These are phyloP conservation scores for Aspergillus ibericus DNA, from an alignment of 2,329 filamentous ascomycete genomes.

Conservation along the genomic window DNA sequence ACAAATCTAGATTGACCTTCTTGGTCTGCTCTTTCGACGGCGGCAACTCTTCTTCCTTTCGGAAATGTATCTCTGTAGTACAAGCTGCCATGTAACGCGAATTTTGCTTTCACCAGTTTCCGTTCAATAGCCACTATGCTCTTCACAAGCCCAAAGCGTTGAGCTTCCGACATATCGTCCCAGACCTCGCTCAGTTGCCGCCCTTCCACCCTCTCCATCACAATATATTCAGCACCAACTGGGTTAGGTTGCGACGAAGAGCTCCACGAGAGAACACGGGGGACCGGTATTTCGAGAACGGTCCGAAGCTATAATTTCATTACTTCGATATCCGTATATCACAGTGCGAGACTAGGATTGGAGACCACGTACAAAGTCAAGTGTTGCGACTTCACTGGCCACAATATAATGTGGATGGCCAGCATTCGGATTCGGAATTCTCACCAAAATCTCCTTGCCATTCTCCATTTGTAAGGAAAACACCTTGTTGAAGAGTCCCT, in stretches of 20 bases:
- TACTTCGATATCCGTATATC: too few relatives aligned
- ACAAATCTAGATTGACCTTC: slow-evolving; percentile 12
- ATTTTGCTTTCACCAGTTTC: slow-evolving; percentile 12
- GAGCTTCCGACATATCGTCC: slow-evolving; percentile 16
- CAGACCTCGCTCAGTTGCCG: slow-evolving; percentile 18
- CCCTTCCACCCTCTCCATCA: slow-evolving; percentile 23
- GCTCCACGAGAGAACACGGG: slow-evolving; percentile 20
- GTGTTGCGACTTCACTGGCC: slow-evolving; percentile 25
- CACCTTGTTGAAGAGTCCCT: slow-evolving; percentile 24
- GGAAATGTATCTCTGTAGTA: slow-evolving; percentile 16
- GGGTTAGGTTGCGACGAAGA: slow-evolving; percentile 10
- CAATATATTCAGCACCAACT: slow-evolving; percentile 24
- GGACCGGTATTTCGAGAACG: slow-evolving; percentile 20
- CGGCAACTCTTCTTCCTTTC: not conserved
- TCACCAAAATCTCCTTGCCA: slow-evolving; percentile 15
- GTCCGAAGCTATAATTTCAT: slow-evolving; percentile 22
- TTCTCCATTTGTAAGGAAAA: slow-evolving; percentile 28
- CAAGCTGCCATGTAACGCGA: slow-evolving; percentile 19
- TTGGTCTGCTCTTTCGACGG: not conserved
- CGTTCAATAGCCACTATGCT: slow-evolving; percentile 19
- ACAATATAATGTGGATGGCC: slow-evolving; percentile 15
- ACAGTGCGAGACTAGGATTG: too few relatives aligned
- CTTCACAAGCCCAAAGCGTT: slow-evolving; percentile 20
- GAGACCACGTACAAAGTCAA: slow-evolving; percentile 23
- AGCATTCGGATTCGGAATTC: slow-evolving; percentile 20